Evolutionary conservation across 768 basidiomycete genomes (phyloP), one percentile per base, ranked within the genome.

Genomic region (Podaxis sp.): DNA sequence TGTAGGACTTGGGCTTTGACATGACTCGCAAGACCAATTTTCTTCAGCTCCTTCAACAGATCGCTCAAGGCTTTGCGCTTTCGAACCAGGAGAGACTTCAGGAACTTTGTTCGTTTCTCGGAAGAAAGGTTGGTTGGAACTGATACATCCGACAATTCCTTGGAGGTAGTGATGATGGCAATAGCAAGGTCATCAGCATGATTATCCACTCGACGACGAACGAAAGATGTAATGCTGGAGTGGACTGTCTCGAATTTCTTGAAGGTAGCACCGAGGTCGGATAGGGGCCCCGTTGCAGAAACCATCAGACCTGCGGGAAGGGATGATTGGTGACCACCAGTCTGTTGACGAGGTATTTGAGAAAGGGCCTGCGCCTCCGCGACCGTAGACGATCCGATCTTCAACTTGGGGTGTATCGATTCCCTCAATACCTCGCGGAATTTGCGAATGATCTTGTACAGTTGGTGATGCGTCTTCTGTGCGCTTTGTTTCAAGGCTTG

Each of bases 51-150:
- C 74, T 95, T 96, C 65, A 97, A 78, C 20, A 97, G 79, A 71
- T 99, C 95, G 28, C 90, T 88, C 85, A 89, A 94, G 0, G 95
- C 95, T 70, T 92, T 93, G 65, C 91, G 80, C 77, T 99, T 99
- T 53, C 93, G 85, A 3, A 85, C 84, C 44, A 91, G 78, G 10
- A 98, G 75, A 22, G 87, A 85, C 72, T 95, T 96, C 58, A 76
- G 80, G 66, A 82, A 84, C 76, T 86, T 91, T 63, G 76, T 84
- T 64, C 80, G 85, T 67, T 77, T 83, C 58, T 86, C 84, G 60
- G 73, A 73, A 11, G 76, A 73, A 38, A 77, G 71, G 17, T 78
- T 78, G 15, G 72, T 62, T 3, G 86, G 78, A 46, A 85, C 68
- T 0, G 77, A 60, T 15, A 80, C 68, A 1, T 73, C 75, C 1